Evolutionary conservation across 305 asterid genomes (phyloP), one percentile per base, ranked within the genome.

Genomic region (Fraxinus sp.): DNA sequence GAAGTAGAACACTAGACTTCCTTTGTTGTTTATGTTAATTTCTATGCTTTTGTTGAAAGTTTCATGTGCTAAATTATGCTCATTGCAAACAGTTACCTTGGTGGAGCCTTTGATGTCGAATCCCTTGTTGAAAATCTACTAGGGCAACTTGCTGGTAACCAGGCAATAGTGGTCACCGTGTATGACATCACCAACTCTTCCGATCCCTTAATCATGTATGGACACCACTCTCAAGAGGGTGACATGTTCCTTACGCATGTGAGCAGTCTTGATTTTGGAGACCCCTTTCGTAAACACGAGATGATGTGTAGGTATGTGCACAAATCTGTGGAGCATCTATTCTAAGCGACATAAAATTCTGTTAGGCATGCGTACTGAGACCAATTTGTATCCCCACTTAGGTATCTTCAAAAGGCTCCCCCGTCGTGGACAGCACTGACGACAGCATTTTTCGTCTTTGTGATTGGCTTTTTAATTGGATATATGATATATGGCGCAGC

Each of bases 71-170:
- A 57, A 22, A 57, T 80, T 70, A 44, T 46, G 26, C 33, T 70
- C 28, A 82, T 77, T 24, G 57, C 30, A 57, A 37, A 7, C 87
- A 95, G 99, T 88, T 95, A 94, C 87, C 91, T 95, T 11, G 99
- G 99, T 76, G 99, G 99, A 83, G 94, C 98, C 79, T 95, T 95
- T 79, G 98, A 95, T 74, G 95, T 94, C 14, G 98, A 95, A 83
- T 94, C 99, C 66, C 96, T 95, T 57, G 96, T 95, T 11, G 98
- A 94, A 85, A 94, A 93, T 88, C 86, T 95, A 79, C 94, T 95
- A 1, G 97, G 96, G 30, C 99, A 95, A 87, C 99, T 95, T 78
- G 92, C 99, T 77, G 97, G 91, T 49, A 90, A 92, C 80, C 95
- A 95, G 64, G 93, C 88, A 26, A 91, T 95, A 44, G 92, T 93